Evolutionary conservation across 2,329 filamentous ascomycete species (phyloP).

Genomic region (Teratosphaeria gauchensis): DNA sequence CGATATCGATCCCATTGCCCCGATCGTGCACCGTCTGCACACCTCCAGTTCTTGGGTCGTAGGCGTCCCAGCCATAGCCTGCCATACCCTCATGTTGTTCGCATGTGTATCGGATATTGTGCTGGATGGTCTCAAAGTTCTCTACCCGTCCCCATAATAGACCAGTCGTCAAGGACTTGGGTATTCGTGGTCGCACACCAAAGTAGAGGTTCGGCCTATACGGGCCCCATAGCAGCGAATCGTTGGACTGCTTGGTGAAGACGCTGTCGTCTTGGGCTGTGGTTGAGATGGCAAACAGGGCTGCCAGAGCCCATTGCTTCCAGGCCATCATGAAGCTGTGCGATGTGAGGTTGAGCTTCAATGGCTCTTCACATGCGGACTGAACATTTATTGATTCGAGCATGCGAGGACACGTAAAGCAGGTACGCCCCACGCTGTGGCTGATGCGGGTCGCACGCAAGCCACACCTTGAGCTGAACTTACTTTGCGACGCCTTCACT

Average conservation of each 20-base stretch:
- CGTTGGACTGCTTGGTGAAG: constrained; percentile 50
- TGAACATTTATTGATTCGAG: neutral
- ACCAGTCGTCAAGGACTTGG: constrained; percentile 70
- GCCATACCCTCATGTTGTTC: constrained; percentile 91
- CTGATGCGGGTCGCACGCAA: neutral
- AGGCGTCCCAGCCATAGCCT: constrained; percentile 97
- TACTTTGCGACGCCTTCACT: neutral
- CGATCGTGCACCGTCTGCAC: constrained; percentile 85
- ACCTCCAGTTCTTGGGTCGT: constrained; percentile 79
- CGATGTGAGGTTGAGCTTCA: neutral
- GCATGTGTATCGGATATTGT: constrained; percentile 83
- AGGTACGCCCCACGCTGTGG: neutral
- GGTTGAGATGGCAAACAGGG: constrained; percentile 13
- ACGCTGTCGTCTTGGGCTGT: constrained; percentile 14
- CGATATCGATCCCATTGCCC: constrained; percentile 79
- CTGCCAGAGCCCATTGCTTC: constrained; percentile 13
- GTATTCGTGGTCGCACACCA: constrained; percentile 71
- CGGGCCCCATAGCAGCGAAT: constrained; percentile 89
- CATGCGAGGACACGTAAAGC: neutral
- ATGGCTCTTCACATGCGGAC: neutral
- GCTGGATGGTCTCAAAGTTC: constrained; percentile 62
- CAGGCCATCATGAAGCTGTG: constrained; percentile 9
- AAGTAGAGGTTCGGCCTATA: constrained; percentile 94
- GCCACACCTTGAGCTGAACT: neutral
- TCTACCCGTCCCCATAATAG: constrained; percentile 87